phyloP scores from a whole-genome alignment of 2,329 filamentous ascomycete species.

The Alternaria atra region DNA sequence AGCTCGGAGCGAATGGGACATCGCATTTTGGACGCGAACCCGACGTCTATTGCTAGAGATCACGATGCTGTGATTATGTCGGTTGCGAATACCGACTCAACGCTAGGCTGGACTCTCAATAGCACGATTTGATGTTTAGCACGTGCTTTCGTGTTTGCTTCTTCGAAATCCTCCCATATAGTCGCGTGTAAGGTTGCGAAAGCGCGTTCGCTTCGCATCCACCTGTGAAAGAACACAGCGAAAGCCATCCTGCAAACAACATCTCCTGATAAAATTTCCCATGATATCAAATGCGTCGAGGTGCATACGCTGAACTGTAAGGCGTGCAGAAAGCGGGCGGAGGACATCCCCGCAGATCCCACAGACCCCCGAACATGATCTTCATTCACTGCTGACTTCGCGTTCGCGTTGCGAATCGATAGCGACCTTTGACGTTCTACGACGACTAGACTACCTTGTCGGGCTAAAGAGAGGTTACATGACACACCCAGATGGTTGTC shows the following conservation, averaged over 20 bases:
- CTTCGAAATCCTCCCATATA: neutral
- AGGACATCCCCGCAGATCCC: slow-evolving; percentile 2
- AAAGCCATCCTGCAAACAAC: neutral
- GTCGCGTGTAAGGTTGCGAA: neutral
- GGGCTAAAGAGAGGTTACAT: slow-evolving; percentile 1
- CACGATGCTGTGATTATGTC: neutral
- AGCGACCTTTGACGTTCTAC: neutral
- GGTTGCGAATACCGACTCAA: neutral
- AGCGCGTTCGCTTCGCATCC: neutral
- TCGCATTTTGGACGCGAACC: neutral
- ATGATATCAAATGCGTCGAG: neutral
- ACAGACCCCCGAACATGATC: neutral
- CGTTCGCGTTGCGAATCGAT: neutral
- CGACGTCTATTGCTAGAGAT: neutral
- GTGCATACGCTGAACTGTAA: neutral
- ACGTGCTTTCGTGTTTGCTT: neutral
- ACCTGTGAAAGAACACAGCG: neutral
- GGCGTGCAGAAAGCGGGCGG: neutral
- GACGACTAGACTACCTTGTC: neutral
- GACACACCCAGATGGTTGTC: neutral
- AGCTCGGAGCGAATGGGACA: neutral
- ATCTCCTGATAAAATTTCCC: neutral
- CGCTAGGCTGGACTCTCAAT: neutral
- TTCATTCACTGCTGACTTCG: neutral
- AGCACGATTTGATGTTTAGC: neutral